Conservation (phyloP, 176 grass and related monocot species). For the Bonia amplexicaulis region DNA sequence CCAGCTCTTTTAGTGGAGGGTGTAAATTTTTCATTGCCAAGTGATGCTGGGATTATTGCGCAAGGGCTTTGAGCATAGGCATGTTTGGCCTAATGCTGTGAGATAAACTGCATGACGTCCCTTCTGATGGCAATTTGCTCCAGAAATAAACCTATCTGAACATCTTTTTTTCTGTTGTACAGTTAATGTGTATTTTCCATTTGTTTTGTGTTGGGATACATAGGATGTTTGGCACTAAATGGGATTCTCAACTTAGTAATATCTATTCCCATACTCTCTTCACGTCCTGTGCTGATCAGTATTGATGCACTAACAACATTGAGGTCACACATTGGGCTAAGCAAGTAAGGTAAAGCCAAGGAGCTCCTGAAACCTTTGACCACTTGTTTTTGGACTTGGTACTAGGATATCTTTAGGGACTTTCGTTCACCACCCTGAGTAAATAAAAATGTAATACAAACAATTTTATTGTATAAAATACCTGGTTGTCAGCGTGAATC, state of each 20-base stretch:
- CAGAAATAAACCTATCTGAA: background rate
- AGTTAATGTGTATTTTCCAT: background rate
- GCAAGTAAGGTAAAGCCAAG: no score
- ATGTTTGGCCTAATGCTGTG: constrained; percentile 23
- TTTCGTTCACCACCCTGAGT: background rate
- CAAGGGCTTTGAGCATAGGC: constrained; percentile 53
- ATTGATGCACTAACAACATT: background rate
- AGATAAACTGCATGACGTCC: constrained; percentile 33
- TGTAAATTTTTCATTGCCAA: constrained; percentile 2
- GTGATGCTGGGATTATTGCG: constrained; percentile 55
- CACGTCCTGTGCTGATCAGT: background rate
- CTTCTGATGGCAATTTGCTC: constrained; percentile 35
- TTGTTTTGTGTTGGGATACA: background rate
- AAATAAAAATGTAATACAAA: background rate
- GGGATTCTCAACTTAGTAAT: background rate
- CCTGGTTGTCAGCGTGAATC: no score
- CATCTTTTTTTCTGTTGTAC: background rate
- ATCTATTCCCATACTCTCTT: background rate
- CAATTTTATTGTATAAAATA: background rate
- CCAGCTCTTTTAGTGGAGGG: no score
- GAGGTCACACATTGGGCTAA: background rate
- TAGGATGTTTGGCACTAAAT: background rate
- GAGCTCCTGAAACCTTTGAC: background rate
- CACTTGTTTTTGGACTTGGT: background rate
- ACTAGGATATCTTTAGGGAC: background rate